Conservation (phyloP, 208 protist species). For the Trypanosoma theileri region DNA sequence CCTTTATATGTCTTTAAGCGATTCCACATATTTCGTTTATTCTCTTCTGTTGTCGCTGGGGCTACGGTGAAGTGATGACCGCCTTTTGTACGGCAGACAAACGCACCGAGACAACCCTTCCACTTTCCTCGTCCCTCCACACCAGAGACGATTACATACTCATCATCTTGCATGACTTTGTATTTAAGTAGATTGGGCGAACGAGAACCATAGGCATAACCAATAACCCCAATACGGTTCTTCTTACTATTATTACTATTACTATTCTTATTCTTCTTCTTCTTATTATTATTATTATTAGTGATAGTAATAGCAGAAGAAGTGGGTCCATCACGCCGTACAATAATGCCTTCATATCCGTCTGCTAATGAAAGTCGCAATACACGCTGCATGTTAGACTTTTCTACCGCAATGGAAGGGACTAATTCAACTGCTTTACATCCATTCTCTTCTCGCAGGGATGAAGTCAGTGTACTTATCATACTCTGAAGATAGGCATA, state of each 20-base stretch:
- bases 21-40: slow-evolving; percentile 71
- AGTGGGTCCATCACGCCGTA: slow-evolving; percentile 49
- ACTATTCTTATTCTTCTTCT: not conserved
- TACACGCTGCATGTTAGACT: slow-evolving; percentile 34
- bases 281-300: slow-evolving; percentile 6
- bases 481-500: slow-evolving; percentile 44
- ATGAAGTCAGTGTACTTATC: slow-evolving; percentile 18
- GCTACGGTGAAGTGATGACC: slow-evolving; percentile 69
- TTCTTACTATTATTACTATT: not conserved
- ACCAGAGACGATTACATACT: slow-evolving; percentile 83
- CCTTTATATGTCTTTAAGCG: slow-evolving; percentile 56
- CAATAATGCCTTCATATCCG: slow-evolving; percentile 87
- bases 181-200: slow-evolving; percentile 86
- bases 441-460: slow-evolving; percentile 25
- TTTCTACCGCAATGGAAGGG: slow-evolving; percentile 40
- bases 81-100: slow-evolving; percentile 69
- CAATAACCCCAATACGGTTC: slow-evolving; percentile 24
- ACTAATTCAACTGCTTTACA: slow-evolving; percentile 46
- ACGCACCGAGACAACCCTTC: slow-evolving; percentile 77
- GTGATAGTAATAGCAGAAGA: not conserved
- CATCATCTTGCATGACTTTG: slow-evolving; percentile 87
- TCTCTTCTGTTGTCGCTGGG: slow-evolving; percentile 70
- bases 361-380: slow-evolving; percentile 49
- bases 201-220: slow-evolving; percentile 82
- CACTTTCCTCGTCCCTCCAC: slow-evolving; percentile 86